These are phyloP conservation scores for Backusella circina DNA, from an alignment of 192 early-diverging fungal species.

Conservation along the genomic window DNA sequence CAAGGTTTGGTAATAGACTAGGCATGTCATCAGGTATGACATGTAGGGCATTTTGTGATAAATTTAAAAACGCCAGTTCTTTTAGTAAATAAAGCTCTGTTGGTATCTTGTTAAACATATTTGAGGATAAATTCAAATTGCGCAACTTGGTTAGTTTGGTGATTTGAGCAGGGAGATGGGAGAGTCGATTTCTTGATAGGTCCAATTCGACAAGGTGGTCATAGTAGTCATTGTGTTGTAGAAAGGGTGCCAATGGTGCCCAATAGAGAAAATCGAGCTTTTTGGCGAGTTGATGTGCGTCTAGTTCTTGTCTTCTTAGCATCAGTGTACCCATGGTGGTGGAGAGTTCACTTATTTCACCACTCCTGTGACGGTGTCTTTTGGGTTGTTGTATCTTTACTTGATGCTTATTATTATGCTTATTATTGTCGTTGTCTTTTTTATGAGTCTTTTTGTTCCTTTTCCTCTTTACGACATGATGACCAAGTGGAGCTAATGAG, in stretches of 20 bases:
- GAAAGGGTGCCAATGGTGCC: slow-evolving; percentile 30
- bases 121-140: slow-evolving; percentile 44
- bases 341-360: neutral
- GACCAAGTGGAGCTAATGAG: slow-evolving; percentile 46
- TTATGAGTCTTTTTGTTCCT: neutral
- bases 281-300: slow-evolving; percentile 33
- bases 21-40: slow-evolving; percentile 36
- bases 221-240: neutral
- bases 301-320: slow-evolving; percentile 40
- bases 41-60: slow-evolving; percentile 46
- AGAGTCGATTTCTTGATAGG: slow-evolving; percentile 48
- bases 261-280: slow-evolving; percentile 24
- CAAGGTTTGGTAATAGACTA: slow-evolving; percentile 33
- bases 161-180: slow-evolving; percentile 36
- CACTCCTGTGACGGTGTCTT: neutral
- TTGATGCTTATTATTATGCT: neutral
- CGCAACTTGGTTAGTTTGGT: slow-evolving; percentile 28
- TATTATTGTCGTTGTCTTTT: neutral
- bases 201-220: slow-evolving; percentile 46
- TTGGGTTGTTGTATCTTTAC: slow-evolving; percentile 11
- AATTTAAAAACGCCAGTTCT: slow-evolving; percentile 39
- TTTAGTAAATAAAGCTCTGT: slow-evolving; percentile 39
- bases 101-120: slow-evolving; percentile 45
- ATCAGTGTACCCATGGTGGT: slow-evolving; percentile 14
- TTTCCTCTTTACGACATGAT: slow-evolving; percentile 30